Evolutionary conservation across 352 stramenopile species (phyloP).

Genomic region (Peronospora belbahrii): DNA sequence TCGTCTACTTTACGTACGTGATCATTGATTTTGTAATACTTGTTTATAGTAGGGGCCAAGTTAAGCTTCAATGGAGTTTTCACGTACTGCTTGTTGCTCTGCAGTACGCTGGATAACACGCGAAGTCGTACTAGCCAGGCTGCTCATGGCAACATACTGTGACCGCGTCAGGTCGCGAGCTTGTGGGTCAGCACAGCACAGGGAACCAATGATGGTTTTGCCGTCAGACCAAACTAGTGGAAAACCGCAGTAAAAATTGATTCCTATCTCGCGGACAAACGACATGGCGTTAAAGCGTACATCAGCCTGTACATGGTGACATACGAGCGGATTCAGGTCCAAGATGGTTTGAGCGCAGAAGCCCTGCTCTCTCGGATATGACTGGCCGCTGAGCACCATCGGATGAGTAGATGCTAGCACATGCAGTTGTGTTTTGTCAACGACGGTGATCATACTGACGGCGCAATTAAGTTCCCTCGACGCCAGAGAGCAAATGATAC

Average conservation of each 20-base stretch:
- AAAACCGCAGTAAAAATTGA: conserved; percentile 75
- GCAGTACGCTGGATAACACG: conserved; percentile 32
- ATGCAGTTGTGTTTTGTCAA: conserved; percentile 40
- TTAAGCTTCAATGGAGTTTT: conserved; percentile 16
- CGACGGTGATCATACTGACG: conserved; percentile 52
- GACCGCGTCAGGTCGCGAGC: conserved; percentile 40
- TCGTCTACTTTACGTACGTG: not conserved
- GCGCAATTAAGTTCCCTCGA: conserved; percentile 46
- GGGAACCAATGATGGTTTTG: conserved; percentile 47
- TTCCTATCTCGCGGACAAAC: conserved; percentile 31
- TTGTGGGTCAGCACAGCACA: conserved; percentile 53
- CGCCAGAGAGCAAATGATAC: conserved; percentile 56
- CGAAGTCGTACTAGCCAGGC: conserved; percentile 44
- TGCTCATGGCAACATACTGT: conserved; percentile 49
- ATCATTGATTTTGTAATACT: conserved; percentile 15
- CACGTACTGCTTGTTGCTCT: conserved; percentile 15
- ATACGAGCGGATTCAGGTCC: conserved; percentile 46
- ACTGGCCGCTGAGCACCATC: conserved; percentile 16
- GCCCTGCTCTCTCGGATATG: conserved; percentile 44
- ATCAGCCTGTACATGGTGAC: conserved; percentile 53
- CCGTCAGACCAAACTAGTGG: conserved; percentile 39
- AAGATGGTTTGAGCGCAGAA: conserved; percentile 67
- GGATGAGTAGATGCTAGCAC: conserved; percentile 36
- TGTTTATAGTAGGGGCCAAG: conserved; percentile 6
- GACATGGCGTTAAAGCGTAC: conserved; percentile 52